phyloP scores from a whole-genome alignment of 129 eudicot genomes.

The Chrysanthemum lavandulifolium region DNA sequence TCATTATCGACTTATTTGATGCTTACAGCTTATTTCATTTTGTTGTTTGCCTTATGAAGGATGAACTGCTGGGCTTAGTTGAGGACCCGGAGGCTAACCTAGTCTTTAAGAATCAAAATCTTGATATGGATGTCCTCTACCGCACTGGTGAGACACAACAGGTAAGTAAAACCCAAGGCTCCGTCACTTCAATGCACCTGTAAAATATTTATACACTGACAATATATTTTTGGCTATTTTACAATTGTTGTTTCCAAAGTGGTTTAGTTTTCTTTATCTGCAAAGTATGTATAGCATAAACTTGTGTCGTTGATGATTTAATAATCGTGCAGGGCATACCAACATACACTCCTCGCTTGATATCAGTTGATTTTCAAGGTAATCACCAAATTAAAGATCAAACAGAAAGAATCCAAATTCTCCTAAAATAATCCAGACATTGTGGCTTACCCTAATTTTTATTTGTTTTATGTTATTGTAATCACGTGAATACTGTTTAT shows the following conservation, averaged over 20 bases:
- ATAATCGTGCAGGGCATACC: slow-evolving; percentile 55
- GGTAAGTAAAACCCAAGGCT: slow-evolving; percentile 46
- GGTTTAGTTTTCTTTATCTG: not conserved
- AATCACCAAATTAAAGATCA: slow-evolving; percentile 1
- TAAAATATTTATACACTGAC: slow-evolving; percentile 6
- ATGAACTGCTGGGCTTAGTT: slow-evolving; percentile 82
- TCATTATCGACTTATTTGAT: not conserved
- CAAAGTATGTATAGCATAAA: not conserved
- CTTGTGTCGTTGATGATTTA: slow-evolving; percentile 2
- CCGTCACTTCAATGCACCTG: not conserved
- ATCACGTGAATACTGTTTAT: not conserved
- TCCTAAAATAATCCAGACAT: slow-evolving; percentile 4
- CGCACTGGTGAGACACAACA: slow-evolving; percentile 86
- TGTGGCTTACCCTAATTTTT: not conserved
- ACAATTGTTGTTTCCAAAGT: not conserved
- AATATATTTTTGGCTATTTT: not conserved
- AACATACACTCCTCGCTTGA: slow-evolving; percentile 90
- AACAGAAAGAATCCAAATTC: not conserved
- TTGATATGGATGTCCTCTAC: slow-evolving; percentile 79
- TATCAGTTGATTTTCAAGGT: slow-evolving; percentile 88
- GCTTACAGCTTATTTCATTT: slow-evolving; percentile 10
- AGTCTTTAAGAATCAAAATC: slow-evolving; percentile 53
- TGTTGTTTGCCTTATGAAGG: slow-evolving; percentile 44
- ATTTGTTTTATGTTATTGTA: not conserved
- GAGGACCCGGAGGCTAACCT: slow-evolving; percentile 54